A percentile compares a stretch with the other conserved stretches of the same genome.
These are phyloP conservation scores for Ceratocystiopsis sp. DNA, from an alignment of 2,329 filamentous ascomycete genomes.

Conservation along the genomic window DNA sequence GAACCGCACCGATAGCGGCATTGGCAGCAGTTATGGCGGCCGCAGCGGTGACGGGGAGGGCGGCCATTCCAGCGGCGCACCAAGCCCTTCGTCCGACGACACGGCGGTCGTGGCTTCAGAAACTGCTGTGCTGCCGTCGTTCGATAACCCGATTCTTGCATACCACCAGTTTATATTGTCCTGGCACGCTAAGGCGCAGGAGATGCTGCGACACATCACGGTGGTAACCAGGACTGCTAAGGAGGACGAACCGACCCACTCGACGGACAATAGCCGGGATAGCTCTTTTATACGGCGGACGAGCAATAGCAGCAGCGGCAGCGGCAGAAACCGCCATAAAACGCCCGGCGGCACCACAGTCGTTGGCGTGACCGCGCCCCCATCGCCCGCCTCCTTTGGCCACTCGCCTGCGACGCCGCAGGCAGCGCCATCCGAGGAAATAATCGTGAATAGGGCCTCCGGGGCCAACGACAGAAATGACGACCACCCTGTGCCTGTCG, in stretches of 20 bases:
- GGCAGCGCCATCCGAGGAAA: no score
- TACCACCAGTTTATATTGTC: conserved; percentile 51
- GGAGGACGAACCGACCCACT: no score
- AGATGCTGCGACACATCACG: conserved; percentile 43
- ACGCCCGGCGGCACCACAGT: no score
- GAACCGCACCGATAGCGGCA: neutral
- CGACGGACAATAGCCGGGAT: no score
- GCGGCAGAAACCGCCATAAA: no score
- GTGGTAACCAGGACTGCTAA: no score
- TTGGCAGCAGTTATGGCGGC: neutral
- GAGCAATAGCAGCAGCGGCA: no score
- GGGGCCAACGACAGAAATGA: neutral
- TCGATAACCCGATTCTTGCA: conserved; percentile 23
- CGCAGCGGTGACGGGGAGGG: conserved; percentile 11
- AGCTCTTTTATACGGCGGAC: no score
- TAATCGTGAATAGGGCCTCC: no score
- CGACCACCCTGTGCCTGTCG: conserved; percentile 37
- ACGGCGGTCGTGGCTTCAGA: no score
- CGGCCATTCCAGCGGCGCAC: neutral
- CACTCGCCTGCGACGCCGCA: neutral
- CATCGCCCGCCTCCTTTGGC: neutral
- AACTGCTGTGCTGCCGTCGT: conserved; percentile 7
- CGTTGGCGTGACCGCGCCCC: no score
- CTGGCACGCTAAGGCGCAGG: conserved; percentile 61
- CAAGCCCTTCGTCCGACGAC: no score